Conservation (phyloP, 805 yeast species). For the Wickerhamiella sergipiensis region DNA sequence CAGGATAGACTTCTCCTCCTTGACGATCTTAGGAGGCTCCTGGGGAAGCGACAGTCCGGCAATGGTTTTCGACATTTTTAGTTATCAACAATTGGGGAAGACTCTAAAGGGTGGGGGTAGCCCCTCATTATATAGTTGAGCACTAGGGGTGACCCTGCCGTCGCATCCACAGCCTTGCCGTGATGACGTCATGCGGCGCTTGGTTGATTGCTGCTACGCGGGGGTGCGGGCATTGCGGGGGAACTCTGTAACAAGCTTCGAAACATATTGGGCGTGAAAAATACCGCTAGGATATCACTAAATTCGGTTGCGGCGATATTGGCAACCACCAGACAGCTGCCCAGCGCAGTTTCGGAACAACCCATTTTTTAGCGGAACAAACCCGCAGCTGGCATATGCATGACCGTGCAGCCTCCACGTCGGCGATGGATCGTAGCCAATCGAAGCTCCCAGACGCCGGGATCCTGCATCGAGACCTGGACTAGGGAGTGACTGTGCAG, state of each 20-base stretch:
- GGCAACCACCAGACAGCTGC: too few relatives aligned
- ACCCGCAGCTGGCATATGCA: background rate
- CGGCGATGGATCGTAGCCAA: background rate
- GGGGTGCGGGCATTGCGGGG: background rate
- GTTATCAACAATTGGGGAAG: background rate
- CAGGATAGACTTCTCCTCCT: conserved; percentile 29
- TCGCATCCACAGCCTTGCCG: background rate
- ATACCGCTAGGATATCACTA: too few relatives aligned
- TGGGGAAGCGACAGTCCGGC: conserved; percentile 9
- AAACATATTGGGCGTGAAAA: too few relatives aligned
- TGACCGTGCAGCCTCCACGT: background rate
- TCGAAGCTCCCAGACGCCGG: background rate
- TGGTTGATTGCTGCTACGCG: background rate
- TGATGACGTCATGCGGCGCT: background rate
- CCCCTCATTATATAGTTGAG: background rate
- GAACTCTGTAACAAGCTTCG: too few relatives aligned
- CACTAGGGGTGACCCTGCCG: background rate
- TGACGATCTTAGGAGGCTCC: conserved; percentile 13
- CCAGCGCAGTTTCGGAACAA: background rate
- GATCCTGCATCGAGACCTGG: background rate
- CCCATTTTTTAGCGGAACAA: background rate
- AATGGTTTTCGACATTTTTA: conserved; percentile 1
- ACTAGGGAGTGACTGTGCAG: background rate
- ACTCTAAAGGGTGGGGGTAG: background rate
- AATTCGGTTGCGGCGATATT: too few relatives aligned